A percentile compares a stretch with the other conserved stretches of the same genome.
Conservation (phyloP, 306 rosid genomes). For the Lupinus albus region DNA sequence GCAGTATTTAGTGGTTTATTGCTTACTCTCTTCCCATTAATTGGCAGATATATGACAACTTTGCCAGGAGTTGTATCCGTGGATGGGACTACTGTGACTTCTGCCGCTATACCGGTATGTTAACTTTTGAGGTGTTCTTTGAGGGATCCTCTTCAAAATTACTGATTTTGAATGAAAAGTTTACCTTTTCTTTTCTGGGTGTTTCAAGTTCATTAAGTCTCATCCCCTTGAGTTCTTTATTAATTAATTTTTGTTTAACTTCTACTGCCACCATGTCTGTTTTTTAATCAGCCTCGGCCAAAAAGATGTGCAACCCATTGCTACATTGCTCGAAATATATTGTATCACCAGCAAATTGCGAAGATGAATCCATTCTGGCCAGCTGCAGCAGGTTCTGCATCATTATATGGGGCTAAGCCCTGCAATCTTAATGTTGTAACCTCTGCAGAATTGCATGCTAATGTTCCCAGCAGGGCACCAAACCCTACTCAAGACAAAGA, state of each 20-base stretch:
- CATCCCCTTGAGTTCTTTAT: neutral
- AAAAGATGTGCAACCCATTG: conserved; percentile 93
- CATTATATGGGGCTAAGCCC: conserved; percentile 76
- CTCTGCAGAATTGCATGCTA: conserved; percentile 68
- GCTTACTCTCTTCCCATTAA: conserved; percentile 46
- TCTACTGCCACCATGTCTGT: conserved; percentile 70
- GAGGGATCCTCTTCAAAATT: neutral
- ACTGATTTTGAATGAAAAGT: neutral
- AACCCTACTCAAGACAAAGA: conserved; percentile 76
- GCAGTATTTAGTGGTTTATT: conserved; percentile 15
- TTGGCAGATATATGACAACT: conserved; percentile 88
- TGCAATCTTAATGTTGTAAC: conserved; percentile 62
- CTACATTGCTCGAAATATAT: conserved; percentile 84
- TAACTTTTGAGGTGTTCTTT: no score
- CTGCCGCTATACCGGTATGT: conserved; percentile 75
- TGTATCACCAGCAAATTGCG: conserved; percentile 74
- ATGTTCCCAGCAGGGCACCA: conserved; percentile 47
- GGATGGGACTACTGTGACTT: conserved; percentile 77
- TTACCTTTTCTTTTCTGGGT: no score
- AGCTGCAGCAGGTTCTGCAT: conserved; percentile 79
- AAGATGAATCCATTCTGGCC: conserved; percentile 96
- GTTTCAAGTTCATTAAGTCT: no score
- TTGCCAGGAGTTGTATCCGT: conserved; percentile 85
- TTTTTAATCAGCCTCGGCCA: conserved; percentile 80
- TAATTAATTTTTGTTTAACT: neutral